Conservation (phyloP, 805 yeast genomes). For the Candida adriatica region DNA sequence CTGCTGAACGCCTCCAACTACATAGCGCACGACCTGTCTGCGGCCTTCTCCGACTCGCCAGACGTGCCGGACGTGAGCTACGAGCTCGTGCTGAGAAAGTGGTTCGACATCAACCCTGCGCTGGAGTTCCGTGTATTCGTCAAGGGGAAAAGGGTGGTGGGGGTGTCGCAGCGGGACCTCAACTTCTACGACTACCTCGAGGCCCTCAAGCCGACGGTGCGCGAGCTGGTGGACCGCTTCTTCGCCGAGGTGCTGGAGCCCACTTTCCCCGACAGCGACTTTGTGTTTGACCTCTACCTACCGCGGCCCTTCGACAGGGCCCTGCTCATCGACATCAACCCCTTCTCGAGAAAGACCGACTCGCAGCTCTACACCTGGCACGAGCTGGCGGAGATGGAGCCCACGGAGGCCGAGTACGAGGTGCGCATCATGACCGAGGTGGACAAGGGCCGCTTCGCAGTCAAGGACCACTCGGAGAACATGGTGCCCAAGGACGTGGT, state of each 20-base stretch:
- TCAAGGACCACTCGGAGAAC: constrained; percentile 80
- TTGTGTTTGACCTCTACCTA: constrained; percentile 75
- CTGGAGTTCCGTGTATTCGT: constrained; percentile 88
- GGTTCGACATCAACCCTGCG: constrained; percentile 83
- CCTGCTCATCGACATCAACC: constrained; percentile 79
- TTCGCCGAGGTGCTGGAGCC: constrained; percentile 40
- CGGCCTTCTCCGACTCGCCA: constrained; percentile 50
- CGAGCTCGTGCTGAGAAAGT: constrained; percentile 73
- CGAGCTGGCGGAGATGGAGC: constrained; percentile 44
- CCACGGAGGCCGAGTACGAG: constrained; percentile 32
- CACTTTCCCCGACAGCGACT: constrained; percentile 46
- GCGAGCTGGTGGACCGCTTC: constrained; percentile 45
- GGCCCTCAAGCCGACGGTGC: constrained; percentile 41
- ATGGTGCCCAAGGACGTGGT: constrained; percentile 90
- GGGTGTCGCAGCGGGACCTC: constrained; percentile 79
- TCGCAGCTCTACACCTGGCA: constrained; percentile 78
- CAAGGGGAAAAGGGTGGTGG: constrained; percentile 53
- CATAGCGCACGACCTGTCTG: constrained; percentile 74
- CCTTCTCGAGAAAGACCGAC: constrained; percentile 75
- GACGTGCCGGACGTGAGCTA: constrained; percentile 29
- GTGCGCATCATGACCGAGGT: constrained; percentile 63
- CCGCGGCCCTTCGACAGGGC: constrained; percentile 66
- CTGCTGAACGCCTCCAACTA: constrained; percentile 84
- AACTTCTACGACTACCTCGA: constrained; percentile 71
- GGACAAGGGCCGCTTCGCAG: constrained; percentile 69